Evolutionary conservation across 768 basidiomycete species (phyloP).

Genomic region (Russula foetens): DNA sequence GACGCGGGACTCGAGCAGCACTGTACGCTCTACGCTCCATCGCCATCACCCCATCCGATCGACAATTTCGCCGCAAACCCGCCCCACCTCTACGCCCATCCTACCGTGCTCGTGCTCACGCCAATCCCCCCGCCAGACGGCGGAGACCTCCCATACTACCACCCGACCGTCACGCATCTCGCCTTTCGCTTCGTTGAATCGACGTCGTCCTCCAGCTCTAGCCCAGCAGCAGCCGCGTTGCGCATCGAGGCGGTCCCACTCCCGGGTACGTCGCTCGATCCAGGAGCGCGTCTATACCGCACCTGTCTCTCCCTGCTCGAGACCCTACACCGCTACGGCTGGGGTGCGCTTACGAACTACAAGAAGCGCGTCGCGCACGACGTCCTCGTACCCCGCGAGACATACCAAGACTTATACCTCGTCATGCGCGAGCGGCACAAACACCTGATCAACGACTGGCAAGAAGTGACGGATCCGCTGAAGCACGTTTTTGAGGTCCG

Average conservation of each 20-base stretch:
- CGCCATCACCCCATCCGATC: not conserved
- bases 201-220: constrained; percentile 11
- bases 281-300: constrained; percentile 62
- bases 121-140: constrained; percentile 36
- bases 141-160: constrained; percentile 72
- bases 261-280: constrained; percentile 37
- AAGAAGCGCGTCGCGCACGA: constrained; percentile 85
- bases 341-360: constrained; percentile 75
- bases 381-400: constrained; percentile 60
- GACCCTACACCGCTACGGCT: constrained; percentile 80
- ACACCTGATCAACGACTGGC: constrained; percentile 66
- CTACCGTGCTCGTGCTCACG: constrained; percentile 43
- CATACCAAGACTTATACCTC: constrained; percentile 88
- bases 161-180: constrained; percentile 72
- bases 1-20: constrained; percentile 70
- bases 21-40: constrained; percentile 55
- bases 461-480: constrained; percentile 73
- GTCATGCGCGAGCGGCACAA: constrained; percentile 80
- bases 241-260: constrained; percentile 53
- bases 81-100: constrained; percentile 20
- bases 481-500: constrained; percentile 87
- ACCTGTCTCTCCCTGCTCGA: constrained; percentile 78
- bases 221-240: constrained; percentile 28
- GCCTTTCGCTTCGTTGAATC: constrained; percentile 65
- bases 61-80: not conserved